Evolutionary conservation across 192 early-diverging fungal genomes (phyloP).

Genomic region (Coemansia sp.): DNA sequence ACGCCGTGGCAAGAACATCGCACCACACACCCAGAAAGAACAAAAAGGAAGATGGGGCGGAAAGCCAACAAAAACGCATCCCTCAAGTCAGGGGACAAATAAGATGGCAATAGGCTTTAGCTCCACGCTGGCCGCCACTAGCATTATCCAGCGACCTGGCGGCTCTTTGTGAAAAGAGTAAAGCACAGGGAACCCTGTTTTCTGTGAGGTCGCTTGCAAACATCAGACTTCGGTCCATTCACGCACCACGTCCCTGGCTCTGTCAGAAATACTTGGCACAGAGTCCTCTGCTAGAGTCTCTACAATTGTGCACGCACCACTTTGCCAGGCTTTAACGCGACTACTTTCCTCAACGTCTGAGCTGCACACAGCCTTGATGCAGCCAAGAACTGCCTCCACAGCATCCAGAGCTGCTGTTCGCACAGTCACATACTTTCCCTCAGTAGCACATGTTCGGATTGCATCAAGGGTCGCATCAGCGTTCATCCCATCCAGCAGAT

Average conservation of each 20-base stretch:
- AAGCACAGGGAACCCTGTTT: no score
- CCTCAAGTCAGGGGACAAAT: background rate
- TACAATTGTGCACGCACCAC: constrained; percentile 8
- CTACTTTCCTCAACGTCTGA: background rate
- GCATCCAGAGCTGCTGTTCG: constrained; percentile 60
- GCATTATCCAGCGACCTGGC: background rate
- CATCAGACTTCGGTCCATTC: background rate
- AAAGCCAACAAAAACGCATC: background rate
- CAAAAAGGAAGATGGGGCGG: background rate
- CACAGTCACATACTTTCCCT: constrained; percentile 66
- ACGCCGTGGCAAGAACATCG: no score
- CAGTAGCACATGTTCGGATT: constrained; percentile 54
- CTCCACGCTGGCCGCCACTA: background rate
- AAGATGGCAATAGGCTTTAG: background rate
- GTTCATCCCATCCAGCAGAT: constrained; percentile 10
- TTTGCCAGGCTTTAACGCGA: constrained; percentile 7
- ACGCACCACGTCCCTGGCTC: constrained; percentile 36
- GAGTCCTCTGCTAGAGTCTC: constrained; percentile 50
- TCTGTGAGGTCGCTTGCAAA: background rate
- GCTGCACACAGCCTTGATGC: constrained; percentile 7
- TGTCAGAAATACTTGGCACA: constrained; percentile 55
- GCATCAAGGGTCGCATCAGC: constrained; percentile 42
- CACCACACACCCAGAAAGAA: no score
- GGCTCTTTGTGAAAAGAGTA: no score
- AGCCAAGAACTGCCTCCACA: constrained; percentile 30